Evolutionary conservation across 768 basidiomycete species (phyloP).

Genomic region (Gautieria morchelliformis): DNA sequence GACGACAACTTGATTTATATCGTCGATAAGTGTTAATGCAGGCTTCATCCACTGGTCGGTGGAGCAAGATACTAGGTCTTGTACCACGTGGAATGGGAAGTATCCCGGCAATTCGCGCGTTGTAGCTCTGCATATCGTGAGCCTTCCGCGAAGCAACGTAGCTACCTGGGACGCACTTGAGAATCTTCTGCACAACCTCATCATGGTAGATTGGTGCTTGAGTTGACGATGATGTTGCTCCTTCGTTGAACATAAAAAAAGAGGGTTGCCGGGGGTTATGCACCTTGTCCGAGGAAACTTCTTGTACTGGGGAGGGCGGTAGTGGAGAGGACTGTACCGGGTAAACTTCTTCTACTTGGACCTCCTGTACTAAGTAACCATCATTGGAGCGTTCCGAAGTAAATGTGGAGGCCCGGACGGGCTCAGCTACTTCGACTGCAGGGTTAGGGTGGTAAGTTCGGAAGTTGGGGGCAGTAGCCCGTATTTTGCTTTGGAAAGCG

Average conservation of each 20-base stretch:
- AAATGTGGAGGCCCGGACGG: too few species aligned
- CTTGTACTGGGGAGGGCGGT: too few species aligned
- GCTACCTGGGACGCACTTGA: slow-evolving; percentile 28
- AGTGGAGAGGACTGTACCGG: too few species aligned
- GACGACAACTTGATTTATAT: slow-evolving; percentile 27
- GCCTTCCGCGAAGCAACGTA: neutral
- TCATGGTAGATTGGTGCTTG: slow-evolving; percentile 35
- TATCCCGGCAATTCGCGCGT: slow-evolving; percentile 7
- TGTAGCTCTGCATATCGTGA: neutral
- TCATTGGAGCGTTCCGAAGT: too few species aligned
- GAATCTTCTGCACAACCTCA: slow-evolving; percentile 39
- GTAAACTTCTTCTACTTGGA: too few species aligned
- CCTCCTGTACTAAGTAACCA: too few species aligned
- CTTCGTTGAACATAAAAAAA: slow-evolving; percentile 36
- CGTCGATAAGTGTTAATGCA: slow-evolving; percentile 33
- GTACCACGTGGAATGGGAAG: slow-evolving; percentile 1
- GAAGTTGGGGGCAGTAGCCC: slow-evolving; percentile 48
- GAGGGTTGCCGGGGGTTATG: neutral
- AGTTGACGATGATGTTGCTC: slow-evolving; percentile 13
- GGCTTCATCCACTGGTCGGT: slow-evolving; percentile 23
- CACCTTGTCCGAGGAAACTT: too few species aligned
- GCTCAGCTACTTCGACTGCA: slow-evolving; percentile 9
- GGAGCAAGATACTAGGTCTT: slow-evolving; percentile 2
- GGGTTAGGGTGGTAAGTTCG: slow-evolving; percentile 31
- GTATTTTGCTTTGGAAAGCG: slow-evolving; percentile 38